Evolutionary conservation across 495 filamentous ascomycete species (phyloP).

Genomic region (Glutinoglossum americanum): DNA sequence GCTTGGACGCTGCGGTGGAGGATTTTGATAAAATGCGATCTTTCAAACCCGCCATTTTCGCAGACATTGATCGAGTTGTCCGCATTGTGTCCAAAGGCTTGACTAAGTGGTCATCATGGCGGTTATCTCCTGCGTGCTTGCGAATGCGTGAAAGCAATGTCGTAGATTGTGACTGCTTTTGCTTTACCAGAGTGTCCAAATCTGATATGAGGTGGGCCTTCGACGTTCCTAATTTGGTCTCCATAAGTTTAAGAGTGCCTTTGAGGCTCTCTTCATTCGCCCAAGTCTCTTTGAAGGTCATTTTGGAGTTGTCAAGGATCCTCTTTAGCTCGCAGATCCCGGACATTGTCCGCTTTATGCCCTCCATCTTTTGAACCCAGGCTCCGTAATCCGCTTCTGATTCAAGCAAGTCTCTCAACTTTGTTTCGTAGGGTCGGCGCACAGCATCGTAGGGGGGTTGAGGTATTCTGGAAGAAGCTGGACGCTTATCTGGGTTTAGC

Average conservation of each 20-base stretch:
- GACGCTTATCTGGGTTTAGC: background rate
- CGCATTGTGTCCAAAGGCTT: background rate
- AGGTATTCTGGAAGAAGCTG: background rate
- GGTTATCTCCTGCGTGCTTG: background rate
- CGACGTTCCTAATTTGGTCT: background rate
- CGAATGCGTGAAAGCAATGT: background rate
- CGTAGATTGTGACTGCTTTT: background rate
- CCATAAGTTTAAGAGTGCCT: background rate
- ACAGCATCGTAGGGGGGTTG: background rate
- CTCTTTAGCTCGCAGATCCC: background rate
- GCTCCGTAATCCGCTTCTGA: background rate
- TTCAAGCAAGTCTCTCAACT: background rate
- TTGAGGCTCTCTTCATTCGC: background rate
- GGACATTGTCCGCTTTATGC: background rate
- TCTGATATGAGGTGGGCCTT: background rate
- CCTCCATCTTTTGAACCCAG: background rate
- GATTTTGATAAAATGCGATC: background rate
- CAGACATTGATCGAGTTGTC: background rate
- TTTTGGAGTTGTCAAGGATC: background rate
- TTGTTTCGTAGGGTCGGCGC: background rate
- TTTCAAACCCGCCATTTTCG: background rate
- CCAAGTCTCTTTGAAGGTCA: background rate
- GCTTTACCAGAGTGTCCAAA: background rate
- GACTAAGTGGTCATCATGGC: background rate
- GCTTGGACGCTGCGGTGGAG: background rate